These are phyloP conservation scores for Phyllosticta citrichinensis DNA, from an alignment of 2,329 filamentous ascomycete genomes.

Conservation along the genomic window DNA sequence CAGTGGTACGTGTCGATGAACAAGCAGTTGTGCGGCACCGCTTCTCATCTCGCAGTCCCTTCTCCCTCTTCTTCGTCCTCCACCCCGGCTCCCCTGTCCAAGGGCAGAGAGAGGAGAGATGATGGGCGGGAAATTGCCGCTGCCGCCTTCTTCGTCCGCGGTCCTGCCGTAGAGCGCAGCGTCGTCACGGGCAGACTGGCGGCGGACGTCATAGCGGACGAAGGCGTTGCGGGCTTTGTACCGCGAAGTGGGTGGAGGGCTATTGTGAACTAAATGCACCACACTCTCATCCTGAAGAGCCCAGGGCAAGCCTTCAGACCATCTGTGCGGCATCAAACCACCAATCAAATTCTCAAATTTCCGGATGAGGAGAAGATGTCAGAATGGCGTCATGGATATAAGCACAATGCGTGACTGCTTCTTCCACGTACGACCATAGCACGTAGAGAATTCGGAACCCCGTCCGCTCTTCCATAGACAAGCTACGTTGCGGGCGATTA, in stretches of 20 bases:
- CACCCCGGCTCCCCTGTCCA: conserved; percentile 29
- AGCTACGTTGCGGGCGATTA: neutral
- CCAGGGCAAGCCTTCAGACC: too few relatives aligned
- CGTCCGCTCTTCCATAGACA: neutral
- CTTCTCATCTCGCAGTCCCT: too few relatives aligned
- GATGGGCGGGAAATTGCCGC: conserved; percentile 28
- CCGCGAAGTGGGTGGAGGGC: conserved; percentile 49
- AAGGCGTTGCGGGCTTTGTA: conserved; percentile 48
- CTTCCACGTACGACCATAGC: neutral
- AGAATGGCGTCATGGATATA: neutral
- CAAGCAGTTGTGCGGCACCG: conserved; percentile 41
- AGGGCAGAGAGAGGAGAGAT: neutral
- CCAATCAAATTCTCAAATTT: too few relatives aligned
- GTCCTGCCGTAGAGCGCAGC: conserved; percentile 53
- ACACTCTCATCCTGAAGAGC: too few relatives aligned
- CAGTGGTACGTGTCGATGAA: conserved; percentile 59
- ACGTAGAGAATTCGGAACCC: neutral
- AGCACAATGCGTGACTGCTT: neutral
- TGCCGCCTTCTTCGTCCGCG: conserved; percentile 51
- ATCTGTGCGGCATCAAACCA: too few relatives aligned
- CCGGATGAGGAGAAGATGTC: too few relatives aligned
- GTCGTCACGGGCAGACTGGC: conserved; percentile 54
- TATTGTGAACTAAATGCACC: conserved; percentile 17
- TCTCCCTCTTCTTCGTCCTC: too few relatives aligned
- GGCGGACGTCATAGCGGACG: conserved; percentile 50